Evolutionary conservation across 345 rosid species (phyloP).

Genomic region (Gossypium mustelinum): DNA sequence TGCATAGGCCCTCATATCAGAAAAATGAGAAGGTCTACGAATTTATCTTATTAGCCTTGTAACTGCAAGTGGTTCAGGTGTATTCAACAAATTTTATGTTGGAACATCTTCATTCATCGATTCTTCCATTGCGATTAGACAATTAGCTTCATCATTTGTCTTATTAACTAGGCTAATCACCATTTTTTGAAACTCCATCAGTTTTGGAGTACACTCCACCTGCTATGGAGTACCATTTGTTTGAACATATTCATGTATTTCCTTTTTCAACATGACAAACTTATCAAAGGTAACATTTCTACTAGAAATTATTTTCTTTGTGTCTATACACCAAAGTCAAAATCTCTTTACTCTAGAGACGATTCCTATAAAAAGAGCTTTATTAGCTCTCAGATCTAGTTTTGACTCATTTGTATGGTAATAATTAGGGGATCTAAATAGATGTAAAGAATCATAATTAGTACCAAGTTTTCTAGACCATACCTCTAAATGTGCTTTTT

Average conservation of each 20-base stretch:
- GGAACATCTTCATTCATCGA: not conserved
- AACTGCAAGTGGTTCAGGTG: not conserved
- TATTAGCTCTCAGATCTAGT: not conserved
- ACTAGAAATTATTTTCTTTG: not conserved
- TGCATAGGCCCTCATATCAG: not conserved
- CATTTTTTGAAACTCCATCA: not conserved
- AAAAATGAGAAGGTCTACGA: not conserved
- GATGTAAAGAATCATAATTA: not conserved
- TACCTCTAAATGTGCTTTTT: not conserved
- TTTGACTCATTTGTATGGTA: not conserved
- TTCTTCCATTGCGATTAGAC: too few relatives aligned
- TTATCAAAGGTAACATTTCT: not conserved
- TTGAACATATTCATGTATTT: not conserved
- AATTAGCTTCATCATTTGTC: not conserved
- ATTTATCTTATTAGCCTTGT: not conserved
- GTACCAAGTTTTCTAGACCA: not conserved
- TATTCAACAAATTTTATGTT: not conserved
- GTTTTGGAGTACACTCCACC: not conserved
- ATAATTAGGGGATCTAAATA: not conserved
- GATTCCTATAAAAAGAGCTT: not conserved
- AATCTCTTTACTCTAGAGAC: not conserved
- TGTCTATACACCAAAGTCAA: not conserved
- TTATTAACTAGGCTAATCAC: too few relatives aligned
- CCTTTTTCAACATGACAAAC: not conserved
- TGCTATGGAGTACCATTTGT: not conserved